Conservation (phyloP, 164 flowering plant genomes). For the Houttuynia cordata region DNA sequence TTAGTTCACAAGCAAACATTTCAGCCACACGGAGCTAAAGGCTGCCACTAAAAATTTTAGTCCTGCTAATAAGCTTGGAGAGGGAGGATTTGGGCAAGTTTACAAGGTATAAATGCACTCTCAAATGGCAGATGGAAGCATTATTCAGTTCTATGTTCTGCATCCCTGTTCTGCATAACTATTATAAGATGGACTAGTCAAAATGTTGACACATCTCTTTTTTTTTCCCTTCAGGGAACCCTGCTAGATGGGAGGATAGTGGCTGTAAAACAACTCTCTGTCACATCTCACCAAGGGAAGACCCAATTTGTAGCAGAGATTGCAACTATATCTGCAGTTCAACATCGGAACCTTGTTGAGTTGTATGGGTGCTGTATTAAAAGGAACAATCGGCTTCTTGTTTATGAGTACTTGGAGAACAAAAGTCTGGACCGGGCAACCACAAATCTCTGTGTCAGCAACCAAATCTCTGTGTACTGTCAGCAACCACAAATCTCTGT, state of each 20-base stretch:
- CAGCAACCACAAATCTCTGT: too few species aligned
- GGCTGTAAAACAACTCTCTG: constrained; percentile 67
- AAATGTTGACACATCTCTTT: not conserved
- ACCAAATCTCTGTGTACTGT: too few species aligned
- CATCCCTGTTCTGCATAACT: too few species aligned
- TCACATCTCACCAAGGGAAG: constrained; percentile 65
- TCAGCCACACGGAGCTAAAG: constrained; percentile 51
- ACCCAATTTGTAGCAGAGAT: constrained; percentile 65
- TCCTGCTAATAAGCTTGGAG: constrained; percentile 70
- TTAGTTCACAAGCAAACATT: not conserved
- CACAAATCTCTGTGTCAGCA: too few species aligned
- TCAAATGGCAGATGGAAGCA: not conserved
- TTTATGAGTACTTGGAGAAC: constrained; percentile 68
- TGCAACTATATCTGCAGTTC: constrained; percentile 75
- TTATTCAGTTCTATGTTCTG: too few species aligned
- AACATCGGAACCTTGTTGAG: constrained; percentile 72
- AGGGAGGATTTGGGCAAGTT: constrained; percentile 91
- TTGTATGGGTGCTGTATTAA: constrained; percentile 78
- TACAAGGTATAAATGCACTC: constrained; percentile 35
- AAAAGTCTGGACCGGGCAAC: constrained; percentile 67
- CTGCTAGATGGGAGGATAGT: constrained; percentile 52
- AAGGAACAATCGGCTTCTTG: constrained; percentile 51
- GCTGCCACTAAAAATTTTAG: constrained; percentile 61
- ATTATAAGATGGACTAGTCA: not conserved
- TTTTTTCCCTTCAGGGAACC: constrained; percentile 43